These are phyloP conservation scores for Termitomyces sp. DNA, from an alignment of 768 basidiomycete genomes.

Conservation along the genomic window DNA sequence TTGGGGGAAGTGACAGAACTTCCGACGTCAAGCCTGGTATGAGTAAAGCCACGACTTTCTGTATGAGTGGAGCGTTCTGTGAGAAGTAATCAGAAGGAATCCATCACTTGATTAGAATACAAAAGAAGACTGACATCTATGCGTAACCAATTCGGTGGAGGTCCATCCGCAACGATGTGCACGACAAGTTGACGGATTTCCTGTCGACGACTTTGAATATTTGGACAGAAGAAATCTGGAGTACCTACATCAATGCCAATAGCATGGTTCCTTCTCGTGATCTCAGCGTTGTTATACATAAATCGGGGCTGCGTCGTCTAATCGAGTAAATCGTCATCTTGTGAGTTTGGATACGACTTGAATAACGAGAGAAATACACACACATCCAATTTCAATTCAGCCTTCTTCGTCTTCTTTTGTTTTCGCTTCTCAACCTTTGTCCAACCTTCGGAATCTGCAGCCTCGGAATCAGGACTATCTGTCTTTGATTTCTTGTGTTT, in stretches of 20 bases:
- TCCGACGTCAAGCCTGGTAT: slow-evolving; percentile 83
- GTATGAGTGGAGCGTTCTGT: slow-evolving; percentile 68
- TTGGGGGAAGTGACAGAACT: slow-evolving; percentile 63
- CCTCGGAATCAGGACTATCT: not conserved
- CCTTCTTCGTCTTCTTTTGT: slow-evolving; percentile 60
- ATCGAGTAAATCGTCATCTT: not conserved
- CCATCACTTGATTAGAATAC: not conserved
- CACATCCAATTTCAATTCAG: slow-evolving; percentile 55
- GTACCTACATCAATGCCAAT: slow-evolving; percentile 73
- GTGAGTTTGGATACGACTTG: slow-evolving; percentile 6
- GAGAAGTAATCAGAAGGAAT: not conserved
- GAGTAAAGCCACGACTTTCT: slow-evolving; percentile 74
- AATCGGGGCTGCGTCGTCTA: slow-evolving; percentile 64
- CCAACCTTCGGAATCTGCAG: slow-evolving; percentile 38
- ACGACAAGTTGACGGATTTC: slow-evolving; percentile 85
- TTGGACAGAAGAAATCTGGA: not conserved
- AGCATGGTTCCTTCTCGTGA: slow-evolving; percentile 63
- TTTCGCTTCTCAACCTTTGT: slow-evolving; percentile 70
- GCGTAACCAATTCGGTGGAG: slow-evolving; percentile 82
- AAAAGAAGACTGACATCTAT: slow-evolving; percentile 54
- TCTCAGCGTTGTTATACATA: slow-evolving; percentile 77
- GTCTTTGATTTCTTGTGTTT: slow-evolving; percentile 36
- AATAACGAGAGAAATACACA: slow-evolving; percentile 24
- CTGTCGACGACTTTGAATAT: slow-evolving; percentile 30
- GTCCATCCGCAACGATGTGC: slow-evolving; percentile 75